phyloP scores from a whole-genome alignment of 2,329 filamentous ascomycete genomes.

The Elsinoe arachidis region DNA sequence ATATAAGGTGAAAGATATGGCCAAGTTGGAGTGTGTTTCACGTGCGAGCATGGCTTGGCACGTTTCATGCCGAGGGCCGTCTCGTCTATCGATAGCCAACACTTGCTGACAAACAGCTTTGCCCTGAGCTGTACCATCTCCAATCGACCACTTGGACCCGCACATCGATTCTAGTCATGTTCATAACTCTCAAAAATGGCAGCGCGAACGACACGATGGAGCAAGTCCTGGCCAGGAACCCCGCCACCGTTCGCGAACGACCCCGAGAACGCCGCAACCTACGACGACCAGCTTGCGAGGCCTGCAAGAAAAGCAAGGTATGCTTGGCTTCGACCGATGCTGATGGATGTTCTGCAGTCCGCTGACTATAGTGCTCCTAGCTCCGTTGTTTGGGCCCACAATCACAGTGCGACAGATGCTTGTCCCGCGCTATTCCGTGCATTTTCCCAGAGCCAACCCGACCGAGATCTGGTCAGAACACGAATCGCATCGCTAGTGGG shows the following conservation, averaged over 20 bases:
- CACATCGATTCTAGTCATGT: neutral
- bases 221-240: neutral
- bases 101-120: no score
- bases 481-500: neutral
- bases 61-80: no score
- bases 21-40: no score
- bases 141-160: neutral
- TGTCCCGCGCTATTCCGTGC: neutral
- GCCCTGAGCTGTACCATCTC: no score
- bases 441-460: neutral
- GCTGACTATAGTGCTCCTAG: neutral
- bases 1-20: no score
- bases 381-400: neutral
- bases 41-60: no score
- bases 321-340: neutral
- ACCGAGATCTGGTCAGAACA: neutral
- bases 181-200: neutral
- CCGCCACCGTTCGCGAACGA: neutral
- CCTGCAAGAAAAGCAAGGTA: neutral
- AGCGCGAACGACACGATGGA: neutral
- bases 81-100: no score
- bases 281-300: neutral
- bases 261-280: neutral
- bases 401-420: neutral
- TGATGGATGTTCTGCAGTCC: neutral